Percentiles rank a stretch among this genome's conserved stretches.
Evolutionary conservation across 495 filamentous ascomycete genomes (phyloP).

Genomic region (Oleoguttula mirabilis): DNA sequence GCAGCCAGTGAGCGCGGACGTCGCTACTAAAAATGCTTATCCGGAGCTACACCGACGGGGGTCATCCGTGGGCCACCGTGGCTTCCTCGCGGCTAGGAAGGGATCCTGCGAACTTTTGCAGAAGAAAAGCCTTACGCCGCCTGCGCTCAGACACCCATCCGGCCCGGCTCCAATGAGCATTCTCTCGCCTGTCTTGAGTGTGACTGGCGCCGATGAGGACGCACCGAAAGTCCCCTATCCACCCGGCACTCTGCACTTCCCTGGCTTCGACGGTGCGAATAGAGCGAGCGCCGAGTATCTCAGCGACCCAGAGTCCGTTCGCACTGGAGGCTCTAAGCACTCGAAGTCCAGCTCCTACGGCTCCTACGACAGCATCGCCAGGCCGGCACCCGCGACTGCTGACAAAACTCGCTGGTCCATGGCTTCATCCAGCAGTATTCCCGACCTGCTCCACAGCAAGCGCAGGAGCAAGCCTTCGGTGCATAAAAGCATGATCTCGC

Average conservation of each 20-base stretch:
- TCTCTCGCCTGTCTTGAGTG: slow-evolving; percentile 14
- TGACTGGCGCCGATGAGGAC: slow-evolving; percentile 3
- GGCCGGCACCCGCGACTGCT: not conserved
- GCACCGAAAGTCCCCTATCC: not conserved
- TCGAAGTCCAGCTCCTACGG: slow-evolving; percentile 14
- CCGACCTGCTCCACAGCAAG: slow-evolving; percentile 29
- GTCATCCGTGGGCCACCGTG: slow-evolving; percentile 15
- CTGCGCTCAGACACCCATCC: not conserved
- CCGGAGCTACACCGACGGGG: not conserved
- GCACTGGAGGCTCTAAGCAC: slow-evolving; percentile 3
- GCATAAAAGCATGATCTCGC: slow-evolving; percentile 3
- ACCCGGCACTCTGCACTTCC: slow-evolving; percentile 1
- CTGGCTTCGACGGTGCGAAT: slow-evolving; percentile 1
- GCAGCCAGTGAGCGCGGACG: not conserved
- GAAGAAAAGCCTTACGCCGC: not conserved
- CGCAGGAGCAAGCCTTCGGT: slow-evolving; percentile 1
- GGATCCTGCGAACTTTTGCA: not conserved
- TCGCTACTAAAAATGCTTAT: not conserved
- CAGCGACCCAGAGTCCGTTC: slow-evolving; percentile 12
- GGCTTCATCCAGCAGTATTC: slow-evolving; percentile 43
- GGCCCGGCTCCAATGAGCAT: not conserved
- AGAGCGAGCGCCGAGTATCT: slow-evolving; percentile 3
- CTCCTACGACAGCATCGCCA: slow-evolving; percentile 2
- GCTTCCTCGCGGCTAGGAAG: slow-evolving; percentile 17
- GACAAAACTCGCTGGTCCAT: slow-evolving; percentile 40